Percentiles rank a stretch among this genome's conserved stretches.
Conservation (phyloP, 768 basidiomycete species). For the Rhodotorula toruloides region DNA sequence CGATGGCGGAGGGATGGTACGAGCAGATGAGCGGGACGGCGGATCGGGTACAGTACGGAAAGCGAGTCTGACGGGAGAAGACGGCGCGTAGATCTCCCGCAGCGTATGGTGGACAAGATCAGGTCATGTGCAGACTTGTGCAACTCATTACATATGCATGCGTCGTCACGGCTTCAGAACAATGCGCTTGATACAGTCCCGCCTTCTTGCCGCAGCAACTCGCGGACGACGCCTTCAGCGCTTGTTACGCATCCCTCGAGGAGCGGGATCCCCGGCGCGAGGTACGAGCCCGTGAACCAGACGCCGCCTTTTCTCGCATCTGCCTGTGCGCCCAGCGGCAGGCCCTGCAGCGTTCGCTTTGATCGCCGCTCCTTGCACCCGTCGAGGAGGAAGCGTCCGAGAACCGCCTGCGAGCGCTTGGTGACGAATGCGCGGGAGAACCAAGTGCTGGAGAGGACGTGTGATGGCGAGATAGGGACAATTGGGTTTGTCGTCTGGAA, state of each 20-base stretch:
- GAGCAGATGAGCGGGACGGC: too few species aligned
- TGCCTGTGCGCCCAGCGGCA: neutral
- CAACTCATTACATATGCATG: too few species aligned
- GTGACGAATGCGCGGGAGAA: slow-evolving; percentile 64
- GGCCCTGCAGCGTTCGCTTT: slow-evolving; percentile 26
- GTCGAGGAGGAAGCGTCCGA: slow-evolving; percentile 46
- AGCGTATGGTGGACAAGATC: too few species aligned
- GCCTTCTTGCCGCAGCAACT: slow-evolving; percentile 19
- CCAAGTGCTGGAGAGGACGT: slow-evolving; percentile 57
- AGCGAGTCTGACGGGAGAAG: too few species aligned
- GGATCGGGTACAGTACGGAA: too few species aligned
- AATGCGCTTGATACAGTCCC: neutral
- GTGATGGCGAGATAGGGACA: slow-evolving; percentile 52
- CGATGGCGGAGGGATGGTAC: too few species aligned
- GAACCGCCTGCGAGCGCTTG: slow-evolving; percentile 53
- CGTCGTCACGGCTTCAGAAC: too few species aligned
- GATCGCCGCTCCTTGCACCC: slow-evolving; percentile 51
- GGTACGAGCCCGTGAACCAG: slow-evolving; percentile 70
- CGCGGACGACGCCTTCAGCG: slow-evolving; percentile 55
- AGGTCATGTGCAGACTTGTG: too few species aligned
- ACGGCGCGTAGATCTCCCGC: too few species aligned
- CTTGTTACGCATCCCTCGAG: slow-evolving; percentile 74
- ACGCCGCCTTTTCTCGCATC: slow-evolving; percentile 48
- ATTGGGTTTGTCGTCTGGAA: slow-evolving; percentile 74
- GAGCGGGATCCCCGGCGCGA: slow-evolving; percentile 66